Percentiles rank a stretch among this genome's conserved stretches.
phyloP scores from a whole-genome alignment of 768 basidiomycete species.

The Suillus occidentalis region DNA sequence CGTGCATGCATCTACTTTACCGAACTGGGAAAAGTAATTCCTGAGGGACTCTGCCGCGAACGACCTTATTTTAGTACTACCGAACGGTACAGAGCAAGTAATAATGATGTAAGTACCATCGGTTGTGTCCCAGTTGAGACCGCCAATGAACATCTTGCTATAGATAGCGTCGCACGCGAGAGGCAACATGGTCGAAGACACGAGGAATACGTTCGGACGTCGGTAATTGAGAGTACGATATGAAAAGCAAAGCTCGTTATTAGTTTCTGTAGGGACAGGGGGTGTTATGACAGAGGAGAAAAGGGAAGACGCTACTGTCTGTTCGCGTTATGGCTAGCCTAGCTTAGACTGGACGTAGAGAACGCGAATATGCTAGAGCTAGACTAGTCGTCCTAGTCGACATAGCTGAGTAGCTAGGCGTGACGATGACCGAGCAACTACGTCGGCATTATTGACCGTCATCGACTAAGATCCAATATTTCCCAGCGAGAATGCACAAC shows the following conservation, averaged over 20 bases:
- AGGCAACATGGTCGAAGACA: slow-evolving; percentile 21
- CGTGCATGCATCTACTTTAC: slow-evolving; percentile 94
- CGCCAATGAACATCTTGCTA: slow-evolving; percentile 99
- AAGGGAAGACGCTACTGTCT: slow-evolving; percentile 75
- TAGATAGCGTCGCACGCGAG: slow-evolving; percentile 35
- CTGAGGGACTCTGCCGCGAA: slow-evolving; percentile 62
- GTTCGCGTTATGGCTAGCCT: slow-evolving; percentile 58
- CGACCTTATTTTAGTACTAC: slow-evolving; percentile 44
- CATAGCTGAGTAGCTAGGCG: slow-evolving; percentile 49
- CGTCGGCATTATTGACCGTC: slow-evolving; percentile 28
- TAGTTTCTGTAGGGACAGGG: slow-evolving; percentile 78
- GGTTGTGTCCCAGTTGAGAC: slow-evolving; percentile 99
- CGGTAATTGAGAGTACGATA: slow-evolving; percentile 21
- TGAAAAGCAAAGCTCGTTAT: slow-evolving; percentile 64
- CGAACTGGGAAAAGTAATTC: slow-evolving; percentile 94
- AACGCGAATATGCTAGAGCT: slow-evolving; percentile 70
- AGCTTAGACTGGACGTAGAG: slow-evolving; percentile 79
- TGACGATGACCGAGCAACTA: slow-evolving; percentile 45
- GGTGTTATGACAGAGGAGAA: slow-evolving; percentile 57
- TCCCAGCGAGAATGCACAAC: slow-evolving; percentile 16
- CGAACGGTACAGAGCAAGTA: slow-evolving; percentile 35
- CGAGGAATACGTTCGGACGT: slow-evolving; percentile 26
- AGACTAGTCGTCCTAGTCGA: slow-evolving; percentile 65
- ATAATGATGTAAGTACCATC: slow-evolving; percentile 74
- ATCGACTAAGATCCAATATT: slow-evolving; percentile 29